A percentile compares a stretch with the other conserved stretches of the same genome.
phyloP scores from a whole-genome alignment of 768 basidiomycete genomes.

The Multifurca ochricompacta region DNA sequence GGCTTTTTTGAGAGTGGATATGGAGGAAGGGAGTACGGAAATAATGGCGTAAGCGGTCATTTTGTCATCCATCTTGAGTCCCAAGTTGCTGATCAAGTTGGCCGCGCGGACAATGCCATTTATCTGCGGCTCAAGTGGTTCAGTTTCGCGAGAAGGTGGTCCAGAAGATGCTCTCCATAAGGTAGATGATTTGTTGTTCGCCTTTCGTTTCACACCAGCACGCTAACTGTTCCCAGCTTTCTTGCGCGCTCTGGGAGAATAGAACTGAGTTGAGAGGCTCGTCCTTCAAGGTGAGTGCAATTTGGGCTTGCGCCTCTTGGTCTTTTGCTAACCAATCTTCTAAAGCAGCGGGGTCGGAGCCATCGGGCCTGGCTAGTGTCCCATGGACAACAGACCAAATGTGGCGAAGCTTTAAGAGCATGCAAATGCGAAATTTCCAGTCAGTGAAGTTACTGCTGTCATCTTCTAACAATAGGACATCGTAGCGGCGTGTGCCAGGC shows the following conservation, averaged over 20 bases:
- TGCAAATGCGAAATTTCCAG: no score
- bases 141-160: constrained; percentile 18
- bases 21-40: constrained; percentile 23
- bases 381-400: no score
- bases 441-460: no score
- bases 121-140: constrained; percentile 17
- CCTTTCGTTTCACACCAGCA: constrained; percentile 23
- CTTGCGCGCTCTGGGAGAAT: constrained; percentile 10
- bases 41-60: constrained; percentile 23
- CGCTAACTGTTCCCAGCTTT: constrained; percentile 22
- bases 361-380: no score
- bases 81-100: constrained; percentile 15
- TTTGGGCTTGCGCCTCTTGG: constrained; percentile 22
- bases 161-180: constrained; percentile 21
- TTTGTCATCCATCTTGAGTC: constrained; percentile 18
- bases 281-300: constrained; percentile 24
- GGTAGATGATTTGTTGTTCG: constrained; percentile 23
- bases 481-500: no score
- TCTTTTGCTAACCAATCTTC: background rate
- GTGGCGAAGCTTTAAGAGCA: no score
- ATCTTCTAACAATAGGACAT: no score
- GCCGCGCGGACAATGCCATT: constrained; percentile 21
- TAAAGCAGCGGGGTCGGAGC: background rate
- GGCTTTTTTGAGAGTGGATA: constrained; percentile 23
- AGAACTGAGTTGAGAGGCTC: constrained; percentile 23